Evolutionary conservation across 2,329 filamentous ascomycete species (phyloP).

Genomic region (Alternaria gansuensis): DNA sequence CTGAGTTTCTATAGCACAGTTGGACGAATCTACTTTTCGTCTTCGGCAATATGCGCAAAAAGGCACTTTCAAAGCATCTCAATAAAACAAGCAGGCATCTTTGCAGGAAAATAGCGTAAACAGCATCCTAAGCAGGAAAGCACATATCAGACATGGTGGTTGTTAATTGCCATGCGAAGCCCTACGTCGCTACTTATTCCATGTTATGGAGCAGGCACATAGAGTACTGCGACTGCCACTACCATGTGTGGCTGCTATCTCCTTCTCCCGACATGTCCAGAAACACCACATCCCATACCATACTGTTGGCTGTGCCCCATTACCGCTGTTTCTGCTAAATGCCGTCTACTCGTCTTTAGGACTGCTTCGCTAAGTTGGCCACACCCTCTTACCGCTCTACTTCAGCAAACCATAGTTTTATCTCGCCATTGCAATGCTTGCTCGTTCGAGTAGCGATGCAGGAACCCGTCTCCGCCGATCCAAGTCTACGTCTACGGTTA

Average conservation of each 20-base stretch:
- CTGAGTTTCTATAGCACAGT: no score
- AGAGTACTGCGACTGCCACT: background rate
- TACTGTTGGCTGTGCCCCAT: conserved; percentile 12
- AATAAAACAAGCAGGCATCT: background rate
- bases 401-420: conserved; percentile 33
- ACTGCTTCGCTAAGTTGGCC: conserved; percentile 34
- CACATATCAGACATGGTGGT: background rate
- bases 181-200: background rate
- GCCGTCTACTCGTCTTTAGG: conserved; percentile 34
- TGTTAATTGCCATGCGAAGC: background rate
- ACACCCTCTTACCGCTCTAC: conserved; percentile 29
- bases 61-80: background rate
- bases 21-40: background rate
- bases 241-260: background rate
- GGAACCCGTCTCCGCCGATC: conserved; percentile 50
- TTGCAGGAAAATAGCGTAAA: no score
- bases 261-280: background rate
- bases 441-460: conserved; percentile 49
- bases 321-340: conserved; percentile 24
- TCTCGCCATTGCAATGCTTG: conserved; percentile 40
- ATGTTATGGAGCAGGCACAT: background rate
- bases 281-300: background rate
- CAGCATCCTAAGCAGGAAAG: background rate
- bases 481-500: conserved; percentile 49
- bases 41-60: background rate